Evolutionary conservation across 2,329 filamentous ascomycete species (phyloP), one percentile per base, ranked within the genome.

Genomic region (Cladosporium colombiae): DNA sequence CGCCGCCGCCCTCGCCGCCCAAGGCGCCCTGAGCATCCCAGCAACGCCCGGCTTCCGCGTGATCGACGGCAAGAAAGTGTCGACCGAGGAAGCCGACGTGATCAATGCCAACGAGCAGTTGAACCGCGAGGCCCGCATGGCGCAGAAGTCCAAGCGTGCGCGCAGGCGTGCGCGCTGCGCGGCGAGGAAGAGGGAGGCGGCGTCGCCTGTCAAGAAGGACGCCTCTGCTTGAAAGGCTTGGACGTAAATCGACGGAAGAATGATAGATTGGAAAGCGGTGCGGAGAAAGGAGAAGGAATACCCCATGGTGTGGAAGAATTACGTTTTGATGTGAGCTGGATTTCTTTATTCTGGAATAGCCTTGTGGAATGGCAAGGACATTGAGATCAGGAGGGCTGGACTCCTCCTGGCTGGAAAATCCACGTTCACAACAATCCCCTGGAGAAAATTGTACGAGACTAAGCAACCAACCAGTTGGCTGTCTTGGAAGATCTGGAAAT

Each of bases 101-200:
- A 56, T 63, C 27, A 63, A 63, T n/a, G 61, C 61, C 16, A 37
- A 63, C 25, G 50, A 63, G 50, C 61, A 63, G 35, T 25, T 63
- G 33, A 55, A 40, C 25, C 33, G 61, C 33, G 61, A 63, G 27
- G 49, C 50, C 8, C 55, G 25, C 23, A 63, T 63, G 61, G 61
- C 61, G 25, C 61, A 63, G 35, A 63, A 63, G 61, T 46, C 35
- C 6, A 63, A 63, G 61, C 53, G 61, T 14, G 50, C 49, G 25
- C 50, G 61, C 10, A 63, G 61, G 27, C 31, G 61, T 23, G 61
- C 61, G 33, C 55, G 61, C 18, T 46, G 31, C 23, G 61, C 61
- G 3, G 61, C 61, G 21, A 27, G 61, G 25, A 63, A 53, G 35
- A 55, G 61, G 35, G 61, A 63, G 49, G 21, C 21, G 21, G 33